Evolutionary conservation across 2,329 filamentous ascomycete genomes (phyloP), one percentile per base, ranked within the genome.

Genomic region (Colletotrichum sp.): DNA sequence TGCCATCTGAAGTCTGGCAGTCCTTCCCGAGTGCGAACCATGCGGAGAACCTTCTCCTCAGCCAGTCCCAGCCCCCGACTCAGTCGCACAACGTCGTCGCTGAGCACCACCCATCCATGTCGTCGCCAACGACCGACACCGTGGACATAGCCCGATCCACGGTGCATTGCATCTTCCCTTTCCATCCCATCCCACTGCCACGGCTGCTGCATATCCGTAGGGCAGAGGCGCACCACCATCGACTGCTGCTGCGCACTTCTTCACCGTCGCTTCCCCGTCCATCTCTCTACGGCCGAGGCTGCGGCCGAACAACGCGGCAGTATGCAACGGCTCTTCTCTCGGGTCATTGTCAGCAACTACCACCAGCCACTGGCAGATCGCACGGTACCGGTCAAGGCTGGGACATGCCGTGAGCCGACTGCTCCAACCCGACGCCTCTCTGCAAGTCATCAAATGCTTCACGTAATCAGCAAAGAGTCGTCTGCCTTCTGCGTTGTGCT

Each of bases 61-160:
- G 16, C 39, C 44, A 67, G 27, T 69, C 62, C 22, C 70, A 73
- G 49, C 55, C 44, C 65, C 36, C 36, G n/a, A 55, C 30, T 39
- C 22, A 44, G 67, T 67, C 44, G 34, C 44, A 73, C 72, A n/a
- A 44, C 64, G 72, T n/a, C 39, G 12, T 29, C 22, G 27, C 44
- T 63, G 30, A 49, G 68, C 57, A 62, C 55, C 13, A 49, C 25
- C 30, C 25, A 71, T 16, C 44, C 63, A 34, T 72, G 55, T 59
- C 22, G 44, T 52, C 44, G 44, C 44, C 44, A 63, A 19, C 55
- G 55, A 63, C 63, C 55, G 55, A 25, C 27, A 11, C 55, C 32
- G 27, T 32, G 62, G 39, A 44, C 73, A 76, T 72, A 64, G 69
- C 64, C 73, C 63, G 73, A 72, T 76, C 64, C 57, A 64, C 72